phyloP scores from a whole-genome alignment of 139 green algal species.

The Desmodesmus armatus region DNA sequence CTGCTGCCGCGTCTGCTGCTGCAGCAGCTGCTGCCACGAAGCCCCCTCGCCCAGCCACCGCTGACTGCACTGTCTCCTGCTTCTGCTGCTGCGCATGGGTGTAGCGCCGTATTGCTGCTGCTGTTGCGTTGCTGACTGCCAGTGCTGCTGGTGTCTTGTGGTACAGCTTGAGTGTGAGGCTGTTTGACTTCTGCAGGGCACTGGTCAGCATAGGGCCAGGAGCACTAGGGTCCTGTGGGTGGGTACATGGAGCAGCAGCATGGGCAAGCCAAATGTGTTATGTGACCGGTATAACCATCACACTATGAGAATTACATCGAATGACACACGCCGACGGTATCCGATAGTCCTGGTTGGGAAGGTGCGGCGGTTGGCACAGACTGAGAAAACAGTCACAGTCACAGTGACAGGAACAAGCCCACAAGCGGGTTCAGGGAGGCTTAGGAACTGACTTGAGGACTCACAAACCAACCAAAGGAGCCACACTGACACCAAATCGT shows the following conservation, averaged over 20 bases:
- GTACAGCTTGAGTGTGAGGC: conserved; percentile 22
- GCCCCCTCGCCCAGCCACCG: neutral
- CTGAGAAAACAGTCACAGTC: too few relatives aligned
- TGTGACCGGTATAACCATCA: too few relatives aligned
- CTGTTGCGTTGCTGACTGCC: neutral
- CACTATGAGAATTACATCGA: too few relatives aligned
- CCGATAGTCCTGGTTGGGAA: too few relatives aligned
- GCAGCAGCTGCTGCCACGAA: neutral
- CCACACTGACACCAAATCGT: too few relatives aligned
- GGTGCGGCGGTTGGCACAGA: too few relatives aligned
- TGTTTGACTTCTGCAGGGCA: conserved; percentile 36
- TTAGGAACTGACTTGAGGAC: too few relatives aligned
- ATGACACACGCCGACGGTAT: too few relatives aligned
- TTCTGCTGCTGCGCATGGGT: conserved; percentile 28
- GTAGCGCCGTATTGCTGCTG: conserved; percentile 40
- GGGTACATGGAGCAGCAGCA: too few relatives aligned
- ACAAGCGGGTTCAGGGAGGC: too few relatives aligned
- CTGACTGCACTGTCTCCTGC: conserved; percentile 15
- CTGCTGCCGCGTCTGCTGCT: conserved; percentile 14
- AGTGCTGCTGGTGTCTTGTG: conserved; percentile 18
- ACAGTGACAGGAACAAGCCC: too few relatives aligned
- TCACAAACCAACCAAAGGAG: too few relatives aligned
- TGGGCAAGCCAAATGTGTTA: neutral
- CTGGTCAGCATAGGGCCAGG: conserved; percentile 21
- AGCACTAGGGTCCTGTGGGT: neutral